Conservation (phyloP, 73 alveolate species). For the Tetrahymena malaccensis region DNA sequence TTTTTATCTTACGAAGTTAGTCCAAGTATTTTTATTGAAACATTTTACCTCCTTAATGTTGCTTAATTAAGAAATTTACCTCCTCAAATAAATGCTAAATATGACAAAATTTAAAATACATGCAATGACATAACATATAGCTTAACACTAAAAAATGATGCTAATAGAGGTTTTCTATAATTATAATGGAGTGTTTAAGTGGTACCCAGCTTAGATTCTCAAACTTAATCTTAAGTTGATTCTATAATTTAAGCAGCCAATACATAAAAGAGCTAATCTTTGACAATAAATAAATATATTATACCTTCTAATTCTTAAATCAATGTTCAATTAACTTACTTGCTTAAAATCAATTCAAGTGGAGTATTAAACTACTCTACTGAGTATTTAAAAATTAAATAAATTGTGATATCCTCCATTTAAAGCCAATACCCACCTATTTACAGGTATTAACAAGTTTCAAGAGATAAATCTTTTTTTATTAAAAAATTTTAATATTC, state of each 20-base stretch:
- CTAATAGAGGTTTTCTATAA: background rate
- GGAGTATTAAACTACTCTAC: background rate
- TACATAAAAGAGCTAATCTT: background rate
- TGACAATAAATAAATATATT: too few species aligned
- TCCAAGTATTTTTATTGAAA: background rate
- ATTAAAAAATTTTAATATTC: too few species aligned
- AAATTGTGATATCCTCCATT: background rate
- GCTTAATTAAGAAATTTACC: too few species aligned
- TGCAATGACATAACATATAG: background rate
- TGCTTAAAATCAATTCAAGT: background rate
- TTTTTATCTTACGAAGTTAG: too few species aligned
- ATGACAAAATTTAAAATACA: background rate
- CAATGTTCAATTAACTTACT: background rate
- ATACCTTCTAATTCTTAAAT: background rate
- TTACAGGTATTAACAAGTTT: background rate
- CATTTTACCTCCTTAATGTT: background rate
- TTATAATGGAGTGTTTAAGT: background rate
- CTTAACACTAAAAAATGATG: background rate
- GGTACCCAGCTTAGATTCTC: background rate
- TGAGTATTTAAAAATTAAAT: too few species aligned
- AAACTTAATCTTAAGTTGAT: background rate
- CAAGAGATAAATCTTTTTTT: too few species aligned
- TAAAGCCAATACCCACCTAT: background rate
- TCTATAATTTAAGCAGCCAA: background rate
- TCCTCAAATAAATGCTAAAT: background rate